Evolutionary conservation across 2,329 filamentous ascomycete genomes (phyloP).

Genomic region (Sclerotinia borealis): DNA sequence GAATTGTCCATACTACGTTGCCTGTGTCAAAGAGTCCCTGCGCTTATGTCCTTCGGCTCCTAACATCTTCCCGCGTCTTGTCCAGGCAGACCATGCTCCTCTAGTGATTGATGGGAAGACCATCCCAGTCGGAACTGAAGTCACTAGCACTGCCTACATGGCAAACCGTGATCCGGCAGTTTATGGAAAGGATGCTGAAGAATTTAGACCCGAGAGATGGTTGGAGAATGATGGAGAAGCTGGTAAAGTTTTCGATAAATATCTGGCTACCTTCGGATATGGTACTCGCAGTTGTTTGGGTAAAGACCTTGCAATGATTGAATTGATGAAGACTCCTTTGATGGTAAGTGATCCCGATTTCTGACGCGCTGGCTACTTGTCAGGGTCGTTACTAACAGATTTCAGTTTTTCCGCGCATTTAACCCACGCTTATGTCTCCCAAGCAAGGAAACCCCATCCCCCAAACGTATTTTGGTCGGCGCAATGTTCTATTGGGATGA

Average conservation of each 20-base stretch:
- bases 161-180: conserved; percentile 6
- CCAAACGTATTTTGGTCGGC: conserved; percentile 7
- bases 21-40: conserved; percentile 9
- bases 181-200: conserved; percentile 6
- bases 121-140: conserved; percentile 3
- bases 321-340: conserved; percentile 9
- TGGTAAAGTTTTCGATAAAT: conserved; percentile 6
- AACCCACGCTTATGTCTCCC: neutral
- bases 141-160: conserved; percentile 8
- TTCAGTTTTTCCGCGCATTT: conserved; percentile 9
- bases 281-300: conserved; percentile 8
- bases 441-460: conserved; percentile 6
- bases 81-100: neutral
- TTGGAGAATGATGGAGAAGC: conserved; percentile 6
- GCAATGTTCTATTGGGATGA: conserved; percentile 11
- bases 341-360: neutral
- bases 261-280: conserved; percentile 11
- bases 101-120: conserved; percentile 7
- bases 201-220: conserved; percentile 10
- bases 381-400: neutral
- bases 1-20: conserved; percentile 7
- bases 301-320: conserved; percentile 8
- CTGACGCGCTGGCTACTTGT: neutral
- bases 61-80: conserved; percentile 6
- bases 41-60: conserved; percentile 5